Evolutionary conservation across 768 basidiomycete genomes (phyloP).

Genomic region (Leccinum variicolor): DNA sequence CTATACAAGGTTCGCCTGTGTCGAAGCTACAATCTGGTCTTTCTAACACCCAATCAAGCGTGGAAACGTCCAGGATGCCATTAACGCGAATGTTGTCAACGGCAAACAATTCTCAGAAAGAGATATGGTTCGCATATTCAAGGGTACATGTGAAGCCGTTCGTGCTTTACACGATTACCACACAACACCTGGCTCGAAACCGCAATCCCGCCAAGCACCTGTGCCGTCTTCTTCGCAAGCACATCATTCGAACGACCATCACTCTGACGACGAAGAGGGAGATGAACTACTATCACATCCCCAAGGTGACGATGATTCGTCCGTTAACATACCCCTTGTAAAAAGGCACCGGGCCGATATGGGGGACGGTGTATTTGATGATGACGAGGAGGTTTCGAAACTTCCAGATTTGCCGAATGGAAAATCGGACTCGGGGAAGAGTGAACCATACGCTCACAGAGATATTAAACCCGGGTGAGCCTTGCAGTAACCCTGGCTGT

Average conservation of each 20-base stretch:
- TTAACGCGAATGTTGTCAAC: constrained; percentile 82
- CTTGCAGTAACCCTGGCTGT: not conserved
- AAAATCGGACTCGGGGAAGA: constrained; percentile 34
- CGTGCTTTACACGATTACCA: constrained; percentile 92
- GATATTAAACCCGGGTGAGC: constrained; percentile 95
- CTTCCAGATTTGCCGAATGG: constrained; percentile 40
- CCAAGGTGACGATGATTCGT: constrained; percentile 56
- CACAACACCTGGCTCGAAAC: constrained; percentile 36
- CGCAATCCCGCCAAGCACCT: constrained; percentile 21
- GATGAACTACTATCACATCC: constrained; percentile 73
- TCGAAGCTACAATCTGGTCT: not conserved
- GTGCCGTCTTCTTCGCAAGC: constrained; percentile 21
- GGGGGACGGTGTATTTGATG: constrained; percentile 68
- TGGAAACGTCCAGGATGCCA: constrained; percentile 94
- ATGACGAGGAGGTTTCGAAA: constrained; percentile 57
- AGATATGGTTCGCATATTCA: constrained; percentile 87
- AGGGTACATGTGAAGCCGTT: constrained; percentile 91
- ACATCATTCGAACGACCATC: constrained; percentile 23
- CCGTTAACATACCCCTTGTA: constrained; percentile 57
- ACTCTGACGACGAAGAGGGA: constrained; percentile 55
- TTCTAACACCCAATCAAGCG: constrained; percentile 44
- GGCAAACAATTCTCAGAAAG: constrained; percentile 81
- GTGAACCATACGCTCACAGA: constrained; percentile 89
- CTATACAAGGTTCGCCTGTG: constrained; percentile 69
- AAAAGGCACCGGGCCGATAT: constrained; percentile 49